These are phyloP conservation scores for Fusarium sp. DNA, from an alignment of 2,329 filamentous ascomycete species.

Conservation along the genomic window DNA sequence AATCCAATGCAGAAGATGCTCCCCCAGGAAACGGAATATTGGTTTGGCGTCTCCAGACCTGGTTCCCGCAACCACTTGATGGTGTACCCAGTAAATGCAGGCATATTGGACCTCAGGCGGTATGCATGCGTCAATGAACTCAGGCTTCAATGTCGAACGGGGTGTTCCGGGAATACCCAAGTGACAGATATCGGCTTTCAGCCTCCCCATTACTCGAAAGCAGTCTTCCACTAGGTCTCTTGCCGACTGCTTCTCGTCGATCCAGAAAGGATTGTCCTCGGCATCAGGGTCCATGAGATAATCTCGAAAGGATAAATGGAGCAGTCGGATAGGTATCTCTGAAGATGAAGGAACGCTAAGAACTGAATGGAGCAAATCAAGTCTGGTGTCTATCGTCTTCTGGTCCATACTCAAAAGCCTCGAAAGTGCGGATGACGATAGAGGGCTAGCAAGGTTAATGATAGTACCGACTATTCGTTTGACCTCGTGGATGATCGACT, in stretches of 20 bases:
- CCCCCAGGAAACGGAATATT: neutral
- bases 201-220: neutral
- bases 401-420: neutral
- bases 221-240: neutral
- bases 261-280: accelerated
- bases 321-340: neutral
- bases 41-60: accelerated
- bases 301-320: neutral
- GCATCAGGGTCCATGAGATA: neutral
- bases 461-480: neutral
- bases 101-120: neutral
- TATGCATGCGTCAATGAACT: neutral
- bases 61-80: neutral
- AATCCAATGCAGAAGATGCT: neutral
- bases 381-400: neutral
- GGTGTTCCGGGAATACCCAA: neutral
- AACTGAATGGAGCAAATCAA: neutral
- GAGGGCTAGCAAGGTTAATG: neutral
- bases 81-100: neutral
- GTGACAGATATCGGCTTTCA: neutral
- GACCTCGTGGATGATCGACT: neutral
- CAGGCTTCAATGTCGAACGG: neutral
- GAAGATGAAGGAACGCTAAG: neutral
- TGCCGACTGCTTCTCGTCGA: accelerated
- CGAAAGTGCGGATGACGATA: neutral